Base-by-base conservation (phyloP, 176 grass and related monocot genomes). In the Chrysopogon serrulatus region DNA sequence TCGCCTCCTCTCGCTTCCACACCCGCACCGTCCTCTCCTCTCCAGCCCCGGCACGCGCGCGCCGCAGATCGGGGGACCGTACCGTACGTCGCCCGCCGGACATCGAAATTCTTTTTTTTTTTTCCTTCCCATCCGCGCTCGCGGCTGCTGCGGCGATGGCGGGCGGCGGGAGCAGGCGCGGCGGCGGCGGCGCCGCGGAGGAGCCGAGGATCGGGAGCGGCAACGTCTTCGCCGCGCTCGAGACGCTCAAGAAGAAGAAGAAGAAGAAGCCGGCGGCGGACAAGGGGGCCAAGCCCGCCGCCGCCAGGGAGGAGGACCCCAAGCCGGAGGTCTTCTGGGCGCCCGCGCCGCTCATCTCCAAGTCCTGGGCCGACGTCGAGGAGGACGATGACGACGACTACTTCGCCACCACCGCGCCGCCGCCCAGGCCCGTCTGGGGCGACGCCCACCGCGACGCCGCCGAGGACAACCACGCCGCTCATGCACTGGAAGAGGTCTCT, bases 181-280 rank as follows among this genome's bases (percentile, higher is more conserved):
- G 68, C 19, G 94, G 92, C 62, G 82, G 68, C 19, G 94, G 90
- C 60, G 85, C 31, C 5, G 70, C 87, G 41, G 95, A 89, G 35
- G 73, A 93, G 45, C 34, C 88, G 51, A 94, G 40, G 88, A 92
- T 97, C 80, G 86, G 78, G 45, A 97, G 28, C 70, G 86, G 80
- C n/a, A 97, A 97, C 88, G 95, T 97, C 26, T 97, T 94, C 82
- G 92, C 92, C 8, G 95, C 95, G 59, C 92, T 97, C 37, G 95
- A 97, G 33, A 92, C 90, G 66, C 92, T 97, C 27, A 97, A 97
- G 86, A 97, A 92, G 92, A 97, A 90, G 78, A 97, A 90, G 78
- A 94, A 94, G 92, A 97, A 91, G 83, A 84, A 88, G 87, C 68
- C 68, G 28, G 43, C 74, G 11, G 62, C 11, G 70, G 76, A 84